Conservation (phyloP, 1,284 basidiomycete genomes). For the Sutorius eximius region DNA sequence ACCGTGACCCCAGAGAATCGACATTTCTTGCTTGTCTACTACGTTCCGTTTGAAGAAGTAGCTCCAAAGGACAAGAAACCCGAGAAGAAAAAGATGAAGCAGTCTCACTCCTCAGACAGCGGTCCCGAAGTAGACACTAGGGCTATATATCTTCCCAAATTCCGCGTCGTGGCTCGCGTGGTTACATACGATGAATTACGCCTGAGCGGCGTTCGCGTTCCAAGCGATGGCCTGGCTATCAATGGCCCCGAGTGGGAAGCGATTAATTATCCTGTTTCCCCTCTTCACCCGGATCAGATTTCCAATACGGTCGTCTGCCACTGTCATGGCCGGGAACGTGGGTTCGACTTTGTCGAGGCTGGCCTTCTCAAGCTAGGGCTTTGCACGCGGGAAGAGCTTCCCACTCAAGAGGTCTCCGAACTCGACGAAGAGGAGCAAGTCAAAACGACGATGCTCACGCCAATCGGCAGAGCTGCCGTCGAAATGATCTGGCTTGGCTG, state of each 20-base stretch:
- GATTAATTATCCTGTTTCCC: conserved; percentile 29
- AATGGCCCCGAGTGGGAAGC: conserved; percentile 62
- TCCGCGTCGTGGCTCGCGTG: conserved; percentile 66
- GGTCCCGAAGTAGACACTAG: conserved; percentile 39
- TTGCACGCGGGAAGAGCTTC: conserved; percentile 37
- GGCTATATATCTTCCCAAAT: conserved; percentile 53
- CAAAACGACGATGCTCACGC: conserved; percentile 47
- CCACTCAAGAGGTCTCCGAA: conserved; percentile 19
- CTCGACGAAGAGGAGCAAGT: conserved; percentile 44
- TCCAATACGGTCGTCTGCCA: conserved; percentile 55
- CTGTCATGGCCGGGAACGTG: conserved; percentile 59
- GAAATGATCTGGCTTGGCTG: conserved; percentile 83
- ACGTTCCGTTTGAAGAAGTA: conserved; percentile 46
- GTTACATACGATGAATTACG: conserved; percentile 67
- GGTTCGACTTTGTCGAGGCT: conserved; percentile 69
- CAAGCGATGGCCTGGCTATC: conserved; percentile 65
- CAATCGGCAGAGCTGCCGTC: conserved; percentile 71
- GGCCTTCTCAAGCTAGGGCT: conserved; percentile 69
- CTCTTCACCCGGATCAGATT: conserved; percentile 12
- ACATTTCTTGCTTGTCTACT: conserved; percentile 73
- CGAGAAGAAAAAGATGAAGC: conserved; percentile 35
- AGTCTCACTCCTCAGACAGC: conserved; percentile 39
- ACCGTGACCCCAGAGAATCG: conserved; percentile 48
- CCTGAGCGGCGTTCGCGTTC: conserved; percentile 68
- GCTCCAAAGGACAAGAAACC: conserved; percentile 33